Evolutionary conservation across 169 alveolate species (phyloP).

Genomic region (Cryptosporidium ubiquitum): DNA sequence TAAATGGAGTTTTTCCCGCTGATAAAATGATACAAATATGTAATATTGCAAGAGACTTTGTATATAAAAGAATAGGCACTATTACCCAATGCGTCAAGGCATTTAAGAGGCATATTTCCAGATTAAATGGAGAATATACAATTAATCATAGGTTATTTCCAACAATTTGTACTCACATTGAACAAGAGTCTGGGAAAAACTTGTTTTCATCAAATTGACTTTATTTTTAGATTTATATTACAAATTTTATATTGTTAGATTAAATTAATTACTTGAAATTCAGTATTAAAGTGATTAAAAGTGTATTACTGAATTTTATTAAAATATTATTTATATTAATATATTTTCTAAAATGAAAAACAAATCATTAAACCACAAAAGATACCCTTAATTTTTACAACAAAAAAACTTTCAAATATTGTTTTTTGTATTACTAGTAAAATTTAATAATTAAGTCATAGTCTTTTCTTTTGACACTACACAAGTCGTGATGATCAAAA

Average conservation of each 20-base stretch:
- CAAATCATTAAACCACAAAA: not conserved
- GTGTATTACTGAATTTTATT: not conserved
- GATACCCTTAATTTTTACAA: not conserved
- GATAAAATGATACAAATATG: constrained; percentile 34
- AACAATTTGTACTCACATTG: constrained; percentile 37
- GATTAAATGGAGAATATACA: not conserved
- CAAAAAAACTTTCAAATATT: not conserved
- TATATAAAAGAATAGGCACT: constrained; percentile 3
- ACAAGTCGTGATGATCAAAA: not conserved
- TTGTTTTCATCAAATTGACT: not conserved
- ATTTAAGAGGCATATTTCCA: constrained; percentile 2
- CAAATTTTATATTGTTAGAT: not conserved
- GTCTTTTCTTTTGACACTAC: too few relatives aligned
- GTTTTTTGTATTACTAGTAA: not conserved
- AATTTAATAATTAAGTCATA: not conserved
- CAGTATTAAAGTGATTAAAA: not conserved
- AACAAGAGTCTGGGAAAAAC: constrained; percentile 22
- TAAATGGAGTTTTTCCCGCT: constrained; percentile 4
- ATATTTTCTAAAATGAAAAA: not conserved
- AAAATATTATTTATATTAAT: not conserved
- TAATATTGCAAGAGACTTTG: constrained; percentile 26
- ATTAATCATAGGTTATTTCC: constrained; percentile 1
- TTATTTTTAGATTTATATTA: not conserved
- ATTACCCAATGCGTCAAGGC: constrained; percentile 17
- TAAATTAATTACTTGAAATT: not conserved